A percentile compares a stretch with the other conserved stretches of the same genome.
Evolutionary conservation across 352 stramenopile genomes (phyloP).

Genomic region (Phytophthora sansomeana): DNA sequence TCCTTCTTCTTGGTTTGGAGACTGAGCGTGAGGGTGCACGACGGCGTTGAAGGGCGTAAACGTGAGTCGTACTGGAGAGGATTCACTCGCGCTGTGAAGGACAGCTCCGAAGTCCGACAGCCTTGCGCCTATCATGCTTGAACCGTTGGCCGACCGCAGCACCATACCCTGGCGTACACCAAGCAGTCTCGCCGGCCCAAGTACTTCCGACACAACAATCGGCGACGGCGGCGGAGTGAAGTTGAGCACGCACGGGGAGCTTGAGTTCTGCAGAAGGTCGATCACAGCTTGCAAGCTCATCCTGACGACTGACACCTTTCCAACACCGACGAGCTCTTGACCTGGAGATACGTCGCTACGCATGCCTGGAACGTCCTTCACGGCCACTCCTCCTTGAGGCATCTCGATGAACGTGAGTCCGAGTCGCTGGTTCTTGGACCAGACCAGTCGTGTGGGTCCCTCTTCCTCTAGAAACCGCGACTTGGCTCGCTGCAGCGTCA

Average conservation of each 20-base stretch:
- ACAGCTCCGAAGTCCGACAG: conserved; percentile 42
- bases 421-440: conserved; percentile 53
- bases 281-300: conserved; percentile 53
- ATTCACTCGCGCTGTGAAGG: conserved; percentile 35
- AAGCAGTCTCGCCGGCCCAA: conserved; percentile 21
- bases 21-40: conserved; percentile 5
- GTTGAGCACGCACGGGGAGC: conserved; percentile 53
- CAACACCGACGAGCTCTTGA: conserved; percentile 56
- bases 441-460: conserved; percentile 44
- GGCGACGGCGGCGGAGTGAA: conserved; percentile 58
- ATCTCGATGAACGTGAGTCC: conserved; percentile 60
- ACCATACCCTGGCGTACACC: conserved; percentile 51
- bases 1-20: conserved; percentile 2
- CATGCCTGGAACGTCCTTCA: conserved; percentile 47
- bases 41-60: conserved; percentile 35
- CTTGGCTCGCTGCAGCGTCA: conserved; percentile 54
- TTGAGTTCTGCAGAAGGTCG: conserved; percentile 40
- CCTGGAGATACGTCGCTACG: conserved; percentile 40
- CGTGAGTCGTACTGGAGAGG: conserved; percentile 31
- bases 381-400: conserved; percentile 43
- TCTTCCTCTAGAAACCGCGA: conserved; percentile 41
- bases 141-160: conserved; percentile 44
- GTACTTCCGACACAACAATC: conserved; percentile 50
- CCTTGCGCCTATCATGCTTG: conserved; percentile 44
- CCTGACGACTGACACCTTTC: conserved; percentile 39